phyloP scores from a whole-genome alignment of 148 eudicot genomes.

The Tetragonia tetragonoides region DNA sequence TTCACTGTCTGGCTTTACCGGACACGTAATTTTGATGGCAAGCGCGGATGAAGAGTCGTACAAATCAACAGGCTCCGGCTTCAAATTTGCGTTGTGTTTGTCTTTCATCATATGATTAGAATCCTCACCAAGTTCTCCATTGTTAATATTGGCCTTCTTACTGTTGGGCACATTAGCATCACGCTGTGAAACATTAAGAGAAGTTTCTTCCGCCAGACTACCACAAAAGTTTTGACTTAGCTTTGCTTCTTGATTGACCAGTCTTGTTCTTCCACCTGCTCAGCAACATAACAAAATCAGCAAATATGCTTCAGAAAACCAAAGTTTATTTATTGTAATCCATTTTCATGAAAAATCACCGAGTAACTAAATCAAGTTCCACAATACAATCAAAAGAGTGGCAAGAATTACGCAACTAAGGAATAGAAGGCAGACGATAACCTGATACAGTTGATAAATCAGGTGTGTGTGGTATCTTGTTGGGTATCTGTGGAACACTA shows the following conservation, averaged over 20 bases:
- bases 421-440: slow-evolving; percentile 4
- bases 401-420: not conserved
- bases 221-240: slow-evolving; percentile 1
- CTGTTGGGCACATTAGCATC: not conserved
- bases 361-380: not conserved
- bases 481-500: not conserved
- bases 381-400: not conserved
- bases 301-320: not conserved
- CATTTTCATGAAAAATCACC: no score
- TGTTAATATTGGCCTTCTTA: slow-evolving; percentile 3
- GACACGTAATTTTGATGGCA: slow-evolving; percentile 22
- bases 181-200: not conserved
- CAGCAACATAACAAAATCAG: slow-evolving; percentile 14
- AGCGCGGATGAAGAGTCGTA: slow-evolving; percentile 9
- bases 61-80: slow-evolving; percentile 40
- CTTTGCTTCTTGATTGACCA: slow-evolving; percentile 10
- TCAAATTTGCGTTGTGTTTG: slow-evolving; percentile 24
- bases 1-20: slow-evolving; percentile 21
- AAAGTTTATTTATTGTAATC: not conserved
- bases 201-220: not conserved
- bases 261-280: slow-evolving; percentile 12
- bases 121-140: not conserved
- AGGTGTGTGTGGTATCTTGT: not conserved
- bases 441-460: slow-evolving; percentile 2
- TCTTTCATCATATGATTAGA: slow-evolving; percentile 1